Base-by-base conservation (phyloP, 306 rosid species). In the Vigna angularis region DNA sequence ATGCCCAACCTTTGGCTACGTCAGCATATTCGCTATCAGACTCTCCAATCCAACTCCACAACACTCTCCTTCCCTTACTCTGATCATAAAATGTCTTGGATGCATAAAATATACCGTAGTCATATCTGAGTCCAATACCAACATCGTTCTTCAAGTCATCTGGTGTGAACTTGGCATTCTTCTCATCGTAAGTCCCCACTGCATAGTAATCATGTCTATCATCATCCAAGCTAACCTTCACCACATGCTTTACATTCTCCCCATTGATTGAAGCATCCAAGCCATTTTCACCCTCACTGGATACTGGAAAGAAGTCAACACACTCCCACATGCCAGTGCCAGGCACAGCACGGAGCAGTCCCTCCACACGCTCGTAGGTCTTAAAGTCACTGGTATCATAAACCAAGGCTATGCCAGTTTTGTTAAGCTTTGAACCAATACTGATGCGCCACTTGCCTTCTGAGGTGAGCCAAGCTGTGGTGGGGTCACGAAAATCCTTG, bases 311-410 rank as follows among this genome's bases (percentile, higher is more conserved):
- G 40, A 94, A 94, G 76, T 94, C 98, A 3, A 90, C 82, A 76
- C 98, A 94, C 81, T 94, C 98, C 98, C 97, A 94, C 97, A 94
- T 94, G 50, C 98, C 97, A 17, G 96, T 89, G 32, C 81, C 85
- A 13, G 86, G 77, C 15, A 91, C 94, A 40, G 87, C 96, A 84
- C 77, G 87, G 38, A 94, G 89, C 9, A 79, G 16, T 12, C 92
- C 90, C 20, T 86, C 83, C 3, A 85, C 42, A 7, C 5, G 89
- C 82, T 90, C 86, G 16, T 56, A 94, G 14, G 14, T 86, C 82
- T 79, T 85, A 77, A 94, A 94, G 73, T 94, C 94, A 26, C 70
- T 20, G 0, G 98, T 94, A 24, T 91, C 94, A 64, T 91, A 94
- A 34, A 87, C 72, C 70, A 94, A 83, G 15, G 97, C 82, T 55